Evolutionary conservation across 306 rosid species (phyloP).

Genomic region (Morella rubra): DNA sequence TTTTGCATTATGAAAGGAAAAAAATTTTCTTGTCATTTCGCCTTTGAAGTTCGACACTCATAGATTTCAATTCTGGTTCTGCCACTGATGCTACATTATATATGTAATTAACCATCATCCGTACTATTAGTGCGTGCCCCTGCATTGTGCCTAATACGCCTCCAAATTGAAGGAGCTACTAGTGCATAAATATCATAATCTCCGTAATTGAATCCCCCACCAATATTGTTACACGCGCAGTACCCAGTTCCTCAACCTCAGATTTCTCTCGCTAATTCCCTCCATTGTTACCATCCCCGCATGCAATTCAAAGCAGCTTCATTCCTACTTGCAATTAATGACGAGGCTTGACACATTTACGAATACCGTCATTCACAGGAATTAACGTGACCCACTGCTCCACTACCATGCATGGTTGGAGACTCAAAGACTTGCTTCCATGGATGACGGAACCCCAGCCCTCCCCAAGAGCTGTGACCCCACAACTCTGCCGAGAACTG

Average conservation of each 20-base stretch:
- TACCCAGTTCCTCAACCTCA: conserved; percentile 31
- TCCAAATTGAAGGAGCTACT: conserved; percentile 49
- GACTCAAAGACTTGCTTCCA: conserved; percentile 62
- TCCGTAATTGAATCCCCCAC: conserved; percentile 30
- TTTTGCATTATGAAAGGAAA: too few relatives aligned
- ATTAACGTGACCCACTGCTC: conserved; percentile 64
- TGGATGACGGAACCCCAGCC: conserved; percentile 62
- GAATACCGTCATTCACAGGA: conserved; percentile 17
- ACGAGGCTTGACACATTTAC: conserved; percentile 26
- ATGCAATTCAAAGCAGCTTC: conserved; percentile 23
- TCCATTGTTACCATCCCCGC: conserved; percentile 25
- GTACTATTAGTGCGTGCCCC: too few relatives aligned
- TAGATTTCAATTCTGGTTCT: too few relatives aligned
- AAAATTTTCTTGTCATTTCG: too few relatives aligned
- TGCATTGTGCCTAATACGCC: conserved; percentile 31
- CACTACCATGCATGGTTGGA: conserved; percentile 54
- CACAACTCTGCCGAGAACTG: conserved; percentile 34
- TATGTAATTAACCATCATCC: too few relatives aligned
- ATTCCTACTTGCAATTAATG: conserved; percentile 59
- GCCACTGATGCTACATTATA: too few relatives aligned
- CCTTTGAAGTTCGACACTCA: too few relatives aligned
- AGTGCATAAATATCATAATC: conserved; percentile 60
- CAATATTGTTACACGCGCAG: conserved; percentile 62
- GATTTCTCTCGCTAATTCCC: conserved; percentile 10
- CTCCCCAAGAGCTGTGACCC: conserved; percentile 67